Evolutionary conservation across 495 filamentous ascomycete species (phyloP).

Genomic region (Annulohypoxylon stygium): DNA sequence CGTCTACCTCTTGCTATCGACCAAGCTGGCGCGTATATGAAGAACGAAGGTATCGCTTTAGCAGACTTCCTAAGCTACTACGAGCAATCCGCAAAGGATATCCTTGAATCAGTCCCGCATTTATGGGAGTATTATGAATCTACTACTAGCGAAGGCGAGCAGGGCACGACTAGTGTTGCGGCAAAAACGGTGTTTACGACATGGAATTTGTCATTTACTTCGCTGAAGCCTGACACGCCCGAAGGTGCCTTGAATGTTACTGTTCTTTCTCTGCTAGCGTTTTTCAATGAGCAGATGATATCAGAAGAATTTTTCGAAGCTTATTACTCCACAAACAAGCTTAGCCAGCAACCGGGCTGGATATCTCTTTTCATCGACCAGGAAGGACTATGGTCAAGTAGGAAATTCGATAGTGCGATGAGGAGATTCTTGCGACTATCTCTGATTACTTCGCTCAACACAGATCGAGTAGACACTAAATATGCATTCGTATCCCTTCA

Average conservation of each 20-base stretch:
- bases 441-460: conserved; percentile 9
- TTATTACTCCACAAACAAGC: background rate
- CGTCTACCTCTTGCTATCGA: conserved; percentile 11
- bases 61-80: background rate
- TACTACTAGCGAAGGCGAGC: background rate
- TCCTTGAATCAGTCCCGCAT: background rate
- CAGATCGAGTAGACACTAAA: background rate
- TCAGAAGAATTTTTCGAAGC: conserved; percentile 1
- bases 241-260: background rate
- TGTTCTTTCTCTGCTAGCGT: background rate
- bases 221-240: conserved; percentile 2
- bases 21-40: conserved; percentile 12
- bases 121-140: conserved; percentile 10
- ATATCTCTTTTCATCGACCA: background rate
- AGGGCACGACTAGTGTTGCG: background rate
- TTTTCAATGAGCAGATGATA: conserved; percentile 12
- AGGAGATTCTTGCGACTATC: background rate
- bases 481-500: conserved; percentile 1
- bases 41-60: background rate
- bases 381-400: background rate
- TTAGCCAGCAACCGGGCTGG: background rate
- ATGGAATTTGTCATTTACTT: conserved; percentile 9
- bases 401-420: conserved; percentile 13
- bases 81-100: conserved; percentile 6
- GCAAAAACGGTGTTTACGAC: conserved; percentile 16